Percentiles rank a stretch among this genome's conserved stretches.
Conservation (phyloP, 73 alveolate species). For the Symbiodinium natans region DNA sequence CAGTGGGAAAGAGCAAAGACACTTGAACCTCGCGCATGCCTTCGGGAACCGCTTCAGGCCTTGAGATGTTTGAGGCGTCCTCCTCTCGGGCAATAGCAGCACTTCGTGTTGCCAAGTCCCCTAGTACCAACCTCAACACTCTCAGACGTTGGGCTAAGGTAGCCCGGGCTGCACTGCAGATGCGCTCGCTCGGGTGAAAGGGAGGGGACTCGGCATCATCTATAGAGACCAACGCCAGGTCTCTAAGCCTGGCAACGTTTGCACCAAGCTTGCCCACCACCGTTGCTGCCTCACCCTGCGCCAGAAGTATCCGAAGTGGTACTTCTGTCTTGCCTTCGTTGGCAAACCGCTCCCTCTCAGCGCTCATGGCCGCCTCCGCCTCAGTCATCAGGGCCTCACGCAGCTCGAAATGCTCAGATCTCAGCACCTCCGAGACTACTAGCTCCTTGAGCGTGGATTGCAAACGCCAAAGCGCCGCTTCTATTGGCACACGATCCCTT, state of each 20-base stretch:
- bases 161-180: constrained; percentile 52
- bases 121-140: constrained; percentile 52
- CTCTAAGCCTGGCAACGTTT: constrained; percentile 45
- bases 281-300: constrained; percentile 86
- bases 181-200: constrained; percentile 40
- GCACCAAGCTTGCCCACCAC: constrained; percentile 90
- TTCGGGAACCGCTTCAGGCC: neutral
- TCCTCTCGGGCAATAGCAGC: constrained; percentile 92
- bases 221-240: constrained; percentile 75
- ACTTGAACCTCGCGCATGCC: neutral
- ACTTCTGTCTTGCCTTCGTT: constrained; percentile 34
- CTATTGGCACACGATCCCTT: constrained; percentile 67
- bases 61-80: neutral
- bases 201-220: constrained; percentile 82
- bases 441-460: constrained; percentile 85
- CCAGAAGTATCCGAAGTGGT: constrained; percentile 76
- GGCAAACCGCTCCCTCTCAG: constrained; percentile 29
- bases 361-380: constrained; percentile 67
- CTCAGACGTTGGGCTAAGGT: constrained; percentile 62
- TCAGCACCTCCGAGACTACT: constrained; percentile 70
- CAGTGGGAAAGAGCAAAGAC: constrained; percentile 51
- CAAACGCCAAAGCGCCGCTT: constrained; percentile 82
- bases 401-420: constrained; percentile 57
- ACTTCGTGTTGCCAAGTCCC: constrained; percentile 85
- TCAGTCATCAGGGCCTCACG: constrained; percentile 63